Evolutionary conservation across 345 rosid genomes (phyloP), one percentile per base, ranked within the genome.

Genomic region (Populus alba): DNA sequence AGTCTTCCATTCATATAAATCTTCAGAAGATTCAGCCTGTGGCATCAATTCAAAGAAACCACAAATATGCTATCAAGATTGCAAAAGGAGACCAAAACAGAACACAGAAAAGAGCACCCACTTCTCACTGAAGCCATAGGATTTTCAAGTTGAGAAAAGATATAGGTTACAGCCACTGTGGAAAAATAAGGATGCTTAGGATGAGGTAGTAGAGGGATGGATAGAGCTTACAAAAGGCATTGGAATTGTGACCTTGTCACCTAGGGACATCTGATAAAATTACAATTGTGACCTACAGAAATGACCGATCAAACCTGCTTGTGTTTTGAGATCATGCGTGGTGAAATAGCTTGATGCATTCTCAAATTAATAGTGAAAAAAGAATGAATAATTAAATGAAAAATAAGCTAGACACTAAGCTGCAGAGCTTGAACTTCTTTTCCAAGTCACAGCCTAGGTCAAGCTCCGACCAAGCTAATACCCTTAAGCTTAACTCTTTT

Each of bases 11-110:
- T 89, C 98, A 66, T 90, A 37, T 73, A 96, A 85, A 90, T 96
- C 99, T 79, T 93, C 98, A 80, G 77, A 80, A 38, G 92, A 91
- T 86, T 95, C 97, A 53, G 98, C 97, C 98, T 95, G 87, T 68
- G 81, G 47, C 59, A 81, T 39, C 83, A 80, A 73, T 66, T 33
- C 61, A 66, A 49, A 11, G 43, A 62, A 37, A 45, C 20, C 22
- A n/a, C 5, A n/a, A n/a, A 57, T 8, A 57, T 8, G 15, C 9
- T 6, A 57, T 57, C 63, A 57, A 57, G 25, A 57, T 57, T 57
- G 39, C 41, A 67, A 29, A 31, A 67, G 1, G 70, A 67, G 39
- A 13, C 70, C 10, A 20, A 75, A 33, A 61, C 22, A 33, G 65
- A 13, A 29, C 23, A 49, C 16, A 51, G 33, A 57, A 37, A 22